phyloP scores from a whole-genome alignment of 108 stramenopile species.

The Epipyxis sp. region DNA sequence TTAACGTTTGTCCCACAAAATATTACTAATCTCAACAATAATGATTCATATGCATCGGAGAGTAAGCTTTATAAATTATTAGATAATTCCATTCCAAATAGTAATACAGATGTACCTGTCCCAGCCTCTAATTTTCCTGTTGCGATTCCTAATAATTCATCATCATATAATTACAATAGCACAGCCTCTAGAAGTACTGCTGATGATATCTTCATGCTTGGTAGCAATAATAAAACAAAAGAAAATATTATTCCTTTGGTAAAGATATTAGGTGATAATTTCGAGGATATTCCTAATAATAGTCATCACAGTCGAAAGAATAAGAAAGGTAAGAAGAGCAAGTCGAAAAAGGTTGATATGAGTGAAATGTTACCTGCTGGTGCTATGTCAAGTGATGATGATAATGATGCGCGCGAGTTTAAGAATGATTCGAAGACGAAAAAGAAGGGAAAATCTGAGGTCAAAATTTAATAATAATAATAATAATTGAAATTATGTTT shows the following conservation, averaged over 20 bases:
- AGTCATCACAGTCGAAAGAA: slow-evolving; percentile 1
- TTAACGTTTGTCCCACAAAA: not conserved
- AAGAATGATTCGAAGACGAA: not conserved
- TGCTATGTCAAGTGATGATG: not conserved
- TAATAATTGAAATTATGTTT: not conserved
- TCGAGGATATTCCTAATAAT: slow-evolving; percentile 8
- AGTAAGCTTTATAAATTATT: not conserved
- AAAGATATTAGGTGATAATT: not conserved
- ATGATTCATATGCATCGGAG: slow-evolving; percentile 10
- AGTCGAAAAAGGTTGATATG: not conserved
- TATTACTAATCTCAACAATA: slow-evolving; percentile 44
- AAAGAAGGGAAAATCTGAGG: not conserved
- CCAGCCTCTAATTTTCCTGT: not conserved
- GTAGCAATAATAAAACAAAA: not conserved
- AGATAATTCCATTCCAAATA: not conserved
- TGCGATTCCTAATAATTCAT: not conserved
- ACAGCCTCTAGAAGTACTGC: not conserved
- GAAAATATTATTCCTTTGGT: not conserved
- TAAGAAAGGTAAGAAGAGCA: slow-evolving; percentile 13
- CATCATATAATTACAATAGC: not conserved
- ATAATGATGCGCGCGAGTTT: slow-evolving; percentile 6
- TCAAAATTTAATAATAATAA: not conserved
- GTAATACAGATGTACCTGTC: not conserved
- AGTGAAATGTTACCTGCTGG: slow-evolving; percentile 6
- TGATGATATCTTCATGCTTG: slow-evolving; percentile 17